These are phyloP conservation scores for Zygoascus hellenicus DNA, from an alignment of 1,139 yeast species.

Conservation along the genomic window DNA sequence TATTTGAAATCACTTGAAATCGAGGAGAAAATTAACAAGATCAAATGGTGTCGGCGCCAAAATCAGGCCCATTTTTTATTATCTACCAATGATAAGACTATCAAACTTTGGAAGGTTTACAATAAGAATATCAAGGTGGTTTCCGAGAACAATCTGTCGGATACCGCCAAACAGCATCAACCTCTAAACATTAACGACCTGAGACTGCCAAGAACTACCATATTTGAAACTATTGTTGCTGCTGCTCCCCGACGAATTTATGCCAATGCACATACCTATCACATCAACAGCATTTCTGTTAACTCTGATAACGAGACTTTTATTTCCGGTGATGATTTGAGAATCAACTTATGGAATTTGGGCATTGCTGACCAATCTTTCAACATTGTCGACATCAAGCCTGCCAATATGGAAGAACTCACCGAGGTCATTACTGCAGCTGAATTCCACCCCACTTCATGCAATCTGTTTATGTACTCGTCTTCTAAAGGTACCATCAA, in stretches of 20 bases:
- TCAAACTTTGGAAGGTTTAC: constrained; percentile 92
- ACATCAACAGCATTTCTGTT: constrained; percentile 90
- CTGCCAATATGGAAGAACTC: constrained; percentile 97
- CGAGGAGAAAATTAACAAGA: constrained; percentile 96
- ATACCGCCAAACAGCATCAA: constrained; percentile 27
- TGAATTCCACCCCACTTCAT: constrained; percentile 89
- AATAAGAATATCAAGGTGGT: constrained; percentile 91
- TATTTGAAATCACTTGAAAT: constrained; percentile 92
- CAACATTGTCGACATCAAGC: constrained; percentile 93
- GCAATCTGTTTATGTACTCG: constrained; percentile 95
- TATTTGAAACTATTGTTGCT: constrained; percentile 91
- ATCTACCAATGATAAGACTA: constrained; percentile 94
- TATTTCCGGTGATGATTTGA: constrained; percentile 86
- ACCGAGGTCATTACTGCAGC: constrained; percentile 98
- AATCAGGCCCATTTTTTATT: constrained; percentile 84
- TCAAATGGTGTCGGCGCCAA: constrained; percentile 89
- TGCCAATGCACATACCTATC: constrained; percentile 97
- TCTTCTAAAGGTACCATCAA: constrained; percentile 94
- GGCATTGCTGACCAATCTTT: constrained; percentile 94
- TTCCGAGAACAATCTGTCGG: constrained; percentile 77
- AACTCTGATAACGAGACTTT: constrained; percentile 96
- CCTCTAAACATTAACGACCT: constrained; percentile 36
- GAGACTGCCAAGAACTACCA: constrained; percentile 77
- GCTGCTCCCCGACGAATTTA: constrained; percentile 92
- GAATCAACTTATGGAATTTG: constrained; percentile 94